phyloP scores from a whole-genome alignment of 768 basidiomycete species.

The Russula brevipes region DNA sequence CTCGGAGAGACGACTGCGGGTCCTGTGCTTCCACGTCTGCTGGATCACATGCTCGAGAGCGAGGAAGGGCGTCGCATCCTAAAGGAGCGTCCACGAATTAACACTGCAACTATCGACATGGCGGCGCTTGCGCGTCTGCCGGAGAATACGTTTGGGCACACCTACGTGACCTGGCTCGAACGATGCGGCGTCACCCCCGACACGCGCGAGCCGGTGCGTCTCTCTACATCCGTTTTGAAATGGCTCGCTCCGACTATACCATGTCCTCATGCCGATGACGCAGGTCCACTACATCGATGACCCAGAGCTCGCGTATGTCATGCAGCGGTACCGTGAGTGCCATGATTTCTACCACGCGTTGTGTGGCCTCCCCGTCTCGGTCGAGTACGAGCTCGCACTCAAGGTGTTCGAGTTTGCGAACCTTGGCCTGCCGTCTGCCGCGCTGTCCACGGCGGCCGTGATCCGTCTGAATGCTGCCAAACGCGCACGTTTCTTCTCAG shows the following conservation, averaged over 20 bases:
- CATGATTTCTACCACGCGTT: slow-evolving; percentile 98
- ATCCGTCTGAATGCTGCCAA: slow-evolving; percentile 52
- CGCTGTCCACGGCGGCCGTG: slow-evolving; percentile 74
- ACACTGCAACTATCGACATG: slow-evolving; percentile 70
- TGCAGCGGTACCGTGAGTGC: slow-evolving; percentile 96
- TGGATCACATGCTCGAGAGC: slow-evolving; percentile 71
- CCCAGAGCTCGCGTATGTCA: slow-evolving; percentile 93
- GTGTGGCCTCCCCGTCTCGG: slow-evolving; percentile 80
- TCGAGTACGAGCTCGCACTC: slow-evolving; percentile 87
- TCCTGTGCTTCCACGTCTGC: slow-evolving; percentile 64
- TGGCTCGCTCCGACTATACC: neutral
- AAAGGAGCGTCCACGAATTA: slow-evolving; percentile 78
- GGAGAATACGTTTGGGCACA: slow-evolving; percentile 77
- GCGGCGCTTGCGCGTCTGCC: slow-evolving; percentile 57
- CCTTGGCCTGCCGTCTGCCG: slow-evolving; percentile 83
- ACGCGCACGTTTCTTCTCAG: slow-evolving; percentile 50
- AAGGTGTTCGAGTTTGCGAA: slow-evolving; percentile 95
- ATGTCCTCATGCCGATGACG: slow-evolving; percentile 4
- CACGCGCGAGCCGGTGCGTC: slow-evolving; percentile 78
- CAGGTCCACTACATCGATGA: slow-evolving; percentile 94
- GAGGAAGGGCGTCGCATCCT: slow-evolving; percentile 81
- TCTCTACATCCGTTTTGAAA: neutral
- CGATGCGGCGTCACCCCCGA: slow-evolving; percentile 88
- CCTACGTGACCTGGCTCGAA: slow-evolving; percentile 88
- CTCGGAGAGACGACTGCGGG: slow-evolving; percentile 91